Evolutionary conservation across 2,329 filamentous ascomycete genomes (phyloP).

Genomic region (Aspergillus terreus): DNA sequence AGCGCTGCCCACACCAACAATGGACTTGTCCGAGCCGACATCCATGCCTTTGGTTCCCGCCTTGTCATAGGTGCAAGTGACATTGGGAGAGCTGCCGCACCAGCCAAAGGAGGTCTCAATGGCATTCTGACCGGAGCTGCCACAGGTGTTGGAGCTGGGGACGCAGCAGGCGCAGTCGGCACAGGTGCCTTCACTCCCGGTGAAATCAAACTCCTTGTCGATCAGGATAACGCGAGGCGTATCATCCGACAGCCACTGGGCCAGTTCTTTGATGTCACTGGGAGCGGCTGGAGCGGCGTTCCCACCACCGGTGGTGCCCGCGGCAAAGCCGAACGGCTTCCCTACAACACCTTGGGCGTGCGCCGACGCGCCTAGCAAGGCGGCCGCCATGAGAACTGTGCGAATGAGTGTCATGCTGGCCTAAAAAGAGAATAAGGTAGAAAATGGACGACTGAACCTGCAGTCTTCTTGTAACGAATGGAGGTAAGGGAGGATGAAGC

Average conservation of each 20-base stretch:
- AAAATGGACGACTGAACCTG: neutral
- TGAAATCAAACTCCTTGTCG: constrained; percentile 43
- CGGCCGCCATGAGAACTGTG: constrained; percentile 15
- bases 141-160: constrained; percentile 32
- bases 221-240: constrained; percentile 58
- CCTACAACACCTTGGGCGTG: constrained; percentile 22
- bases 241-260: constrained; percentile 53
- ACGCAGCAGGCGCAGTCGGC: constrained; percentile 27
- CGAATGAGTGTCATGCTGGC: constrained; percentile 16
- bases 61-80: constrained; percentile 46
- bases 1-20: constrained; percentile 51
- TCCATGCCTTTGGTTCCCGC: constrained; percentile 49
- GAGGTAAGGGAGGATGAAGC: neutral
- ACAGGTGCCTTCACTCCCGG: constrained; percentile 19
- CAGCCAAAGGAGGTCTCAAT: constrained; percentile 50
- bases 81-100: constrained; percentile 53
- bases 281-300: constrained; percentile 51
- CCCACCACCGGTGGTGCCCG: constrained; percentile 58
- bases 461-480: neutral
- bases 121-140: constrained; percentile 50
- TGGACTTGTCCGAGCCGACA: constrained; percentile 54
- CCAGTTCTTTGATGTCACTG: constrained; percentile 51
- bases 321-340: constrained; percentile 44
- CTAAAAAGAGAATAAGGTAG: neutral
- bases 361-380: constrained; percentile 17